Evolutionary conservation across 106 monocot species (phyloP), one percentile per base, ranked within the genome.

Genomic region (Vanilla planifolia): DNA sequence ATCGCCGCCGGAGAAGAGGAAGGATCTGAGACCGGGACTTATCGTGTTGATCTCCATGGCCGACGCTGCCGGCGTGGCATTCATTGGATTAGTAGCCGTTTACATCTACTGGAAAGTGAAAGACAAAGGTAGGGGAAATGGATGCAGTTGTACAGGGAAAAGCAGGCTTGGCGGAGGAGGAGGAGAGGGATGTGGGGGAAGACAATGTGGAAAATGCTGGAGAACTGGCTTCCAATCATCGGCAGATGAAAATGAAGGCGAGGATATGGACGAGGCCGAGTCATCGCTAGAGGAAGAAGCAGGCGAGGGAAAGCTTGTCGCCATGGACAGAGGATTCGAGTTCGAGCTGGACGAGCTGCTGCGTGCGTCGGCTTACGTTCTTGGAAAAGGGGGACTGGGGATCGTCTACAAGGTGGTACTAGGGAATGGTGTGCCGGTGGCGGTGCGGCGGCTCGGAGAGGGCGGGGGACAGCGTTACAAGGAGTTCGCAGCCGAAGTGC

Each of bases 391-490:
- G 1, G 79, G 89, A 64, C 33, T 58, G 65, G 92, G 92, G 58
- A 86, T 95, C 10, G 85, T 95, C 50, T 95, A 90, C 65, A 95
- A 90, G 86, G 95, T 95, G 73, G 95, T 95, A 71, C 59, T 95
- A 27, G 89, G 76, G 6, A 81, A 71, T 37, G 95, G 95, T 25
- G 39, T 70, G 39, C 73, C 89, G 27, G 86, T 90, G 52, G 95
- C 83, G 46, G 95, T 90, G 60, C 48, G 86, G 65, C 51, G 95
- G 55, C 65, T 89, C 5, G 83, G 89, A 6, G 86, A 71, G 25
- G 79, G 82, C 14, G 59, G 74, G 5, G 62, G 55, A 27, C 37
- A 67, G 73, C 39, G 75, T 66, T 80, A 72, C 44, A 85, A 76
- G 77, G 95, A 89, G 76, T 95, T 95, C 62, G 78, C 78, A 27